Percentiles rank a stretch among this genome's conserved stretches.
phyloP scores from a whole-genome alignment of 495 filamentous ascomycete species.

The Xylaria sp. region DNA sequence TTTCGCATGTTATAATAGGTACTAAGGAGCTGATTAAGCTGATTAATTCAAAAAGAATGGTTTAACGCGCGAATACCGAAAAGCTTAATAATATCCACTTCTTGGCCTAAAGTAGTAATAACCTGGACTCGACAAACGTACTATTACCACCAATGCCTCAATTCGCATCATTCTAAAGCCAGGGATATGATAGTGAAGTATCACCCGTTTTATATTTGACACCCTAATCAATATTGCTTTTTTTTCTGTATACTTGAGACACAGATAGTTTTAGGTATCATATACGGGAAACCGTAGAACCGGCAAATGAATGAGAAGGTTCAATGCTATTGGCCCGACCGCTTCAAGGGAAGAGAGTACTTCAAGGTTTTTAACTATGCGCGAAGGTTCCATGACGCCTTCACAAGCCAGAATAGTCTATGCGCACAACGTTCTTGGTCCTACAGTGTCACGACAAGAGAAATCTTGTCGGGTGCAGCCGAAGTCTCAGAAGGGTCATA shows the following conservation, averaged over 20 bases:
- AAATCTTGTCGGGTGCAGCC: background rate
- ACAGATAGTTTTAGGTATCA: background rate
- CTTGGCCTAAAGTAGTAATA: background rate
- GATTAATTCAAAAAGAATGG: background rate
- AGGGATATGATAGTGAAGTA: background rate
- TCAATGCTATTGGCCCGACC: background rate
- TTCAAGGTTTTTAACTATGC: background rate
- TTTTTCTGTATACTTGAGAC: background rate
- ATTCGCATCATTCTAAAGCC: background rate
- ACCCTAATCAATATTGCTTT: background rate
- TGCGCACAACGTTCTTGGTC: background rate
- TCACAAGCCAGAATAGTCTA: background rate
- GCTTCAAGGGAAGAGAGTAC: background rate
- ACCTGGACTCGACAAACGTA: background rate
- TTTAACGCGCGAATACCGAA: background rate
- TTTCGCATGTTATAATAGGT: background rate
- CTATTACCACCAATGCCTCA: background rate
- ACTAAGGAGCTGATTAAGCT: constrained; percentile 13
- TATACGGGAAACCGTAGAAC: background rate
- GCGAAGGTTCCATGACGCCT: background rate
- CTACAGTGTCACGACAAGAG: background rate
- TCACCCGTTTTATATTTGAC: background rate
- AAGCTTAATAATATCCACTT: constrained; percentile 1
- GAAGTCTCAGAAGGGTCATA: background rate
- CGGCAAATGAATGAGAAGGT: background rate